Evolutionary conservation across 306 rosid genomes (phyloP).

Genomic region (Rosa chinensis): DNA sequence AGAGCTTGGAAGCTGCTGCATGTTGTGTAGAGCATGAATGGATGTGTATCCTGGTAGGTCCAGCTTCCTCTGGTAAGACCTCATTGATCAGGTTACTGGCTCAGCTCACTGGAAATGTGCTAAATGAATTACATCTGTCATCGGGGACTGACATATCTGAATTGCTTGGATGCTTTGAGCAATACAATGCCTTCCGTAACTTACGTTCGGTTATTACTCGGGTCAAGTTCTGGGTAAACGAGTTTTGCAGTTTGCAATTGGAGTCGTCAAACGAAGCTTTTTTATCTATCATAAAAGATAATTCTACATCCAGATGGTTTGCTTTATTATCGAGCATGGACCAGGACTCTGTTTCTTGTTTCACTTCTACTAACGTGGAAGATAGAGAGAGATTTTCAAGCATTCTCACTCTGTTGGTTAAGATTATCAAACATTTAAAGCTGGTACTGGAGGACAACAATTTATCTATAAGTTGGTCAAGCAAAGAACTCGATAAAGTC

Average conservation of each 20-base stretch:
- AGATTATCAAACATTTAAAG: constrained; percentile 58
- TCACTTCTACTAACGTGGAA: constrained; percentile 37
- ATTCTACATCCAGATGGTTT: constrained; percentile 54
- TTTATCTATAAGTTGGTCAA: constrained; percentile 40
- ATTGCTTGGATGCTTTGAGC: constrained; percentile 93
- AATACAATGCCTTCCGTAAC: constrained; percentile 68
- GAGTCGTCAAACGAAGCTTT: constrained; percentile 38
- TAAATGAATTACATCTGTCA: constrained; percentile 85
- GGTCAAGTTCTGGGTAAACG: constrained; percentile 56
- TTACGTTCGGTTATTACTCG: constrained; percentile 52
- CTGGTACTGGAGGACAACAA: constrained; percentile 31
- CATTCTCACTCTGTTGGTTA: constrained; percentile 53
- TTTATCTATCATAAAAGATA: constrained; percentile 28
- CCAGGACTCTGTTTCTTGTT: constrained; percentile 37
- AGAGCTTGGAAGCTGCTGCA: constrained; percentile 83
- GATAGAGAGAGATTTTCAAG: constrained; percentile 43
- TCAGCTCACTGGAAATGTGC: constrained; percentile 76
- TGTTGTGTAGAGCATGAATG: constrained; percentile 77
- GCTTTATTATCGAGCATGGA: constrained; percentile 40
- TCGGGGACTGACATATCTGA: constrained; percentile 94
- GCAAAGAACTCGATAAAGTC: constrained; percentile 53
- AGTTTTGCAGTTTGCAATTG: constrained; percentile 50
- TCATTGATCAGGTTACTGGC: constrained; percentile 80
- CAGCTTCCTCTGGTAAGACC: constrained; percentile 84
- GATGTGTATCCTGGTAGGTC: constrained; percentile 89